Conservation (phyloP, 176 grass and related monocot species). For the Aechmea fasciata region DNA sequence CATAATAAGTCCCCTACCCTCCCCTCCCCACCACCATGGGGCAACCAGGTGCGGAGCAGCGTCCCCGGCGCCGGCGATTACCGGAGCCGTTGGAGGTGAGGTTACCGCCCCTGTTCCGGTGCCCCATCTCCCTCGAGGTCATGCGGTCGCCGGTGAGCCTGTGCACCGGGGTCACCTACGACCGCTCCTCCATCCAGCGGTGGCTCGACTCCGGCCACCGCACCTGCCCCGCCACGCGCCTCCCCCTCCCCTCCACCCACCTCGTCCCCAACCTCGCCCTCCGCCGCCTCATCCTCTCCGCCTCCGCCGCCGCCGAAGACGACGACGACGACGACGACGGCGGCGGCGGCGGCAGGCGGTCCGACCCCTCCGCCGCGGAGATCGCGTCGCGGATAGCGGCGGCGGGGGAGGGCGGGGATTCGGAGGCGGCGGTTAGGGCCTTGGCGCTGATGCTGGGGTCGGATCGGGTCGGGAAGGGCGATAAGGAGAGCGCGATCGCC, state of each 20-base stretch:
- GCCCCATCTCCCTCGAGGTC: constrained; percentile 93
- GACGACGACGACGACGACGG: constrained; percentile 48
- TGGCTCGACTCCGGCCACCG: constrained; percentile 90
- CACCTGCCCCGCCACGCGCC: constrained; percentile 88
- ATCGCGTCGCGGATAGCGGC: constrained; percentile 22
- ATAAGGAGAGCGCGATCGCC: constrained; percentile 28
- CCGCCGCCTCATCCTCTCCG: constrained; percentile 53
- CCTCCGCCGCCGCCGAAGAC: constrained; percentile 19
- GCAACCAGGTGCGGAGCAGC: too few species aligned
- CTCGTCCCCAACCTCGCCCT: constrained; percentile 73
- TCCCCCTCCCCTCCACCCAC: constrained; percentile 54
- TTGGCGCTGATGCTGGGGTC: constrained; percentile 34
- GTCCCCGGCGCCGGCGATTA: neutral
- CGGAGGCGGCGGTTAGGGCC: constrained; percentile 31
- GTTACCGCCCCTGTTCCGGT: constrained; percentile 77
- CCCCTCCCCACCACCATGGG: too few species aligned
- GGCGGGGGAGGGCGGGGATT: neutral
- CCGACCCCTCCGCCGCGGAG: constrained; percentile 34
- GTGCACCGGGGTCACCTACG: constrained; percentile 92
- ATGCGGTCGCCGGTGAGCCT: constrained; percentile 95
- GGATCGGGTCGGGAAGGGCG: constrained; percentile 24
- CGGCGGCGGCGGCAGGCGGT: constrained; percentile 42
- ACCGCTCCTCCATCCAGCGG: constrained; percentile 73
- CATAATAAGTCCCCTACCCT: too few species aligned
- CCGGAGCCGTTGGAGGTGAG: constrained; percentile 45